These are phyloP conservation scores for Polysphondylium violaceum DNA, from an alignment of 78 protist genomes.

Conservation along the genomic window DNA sequence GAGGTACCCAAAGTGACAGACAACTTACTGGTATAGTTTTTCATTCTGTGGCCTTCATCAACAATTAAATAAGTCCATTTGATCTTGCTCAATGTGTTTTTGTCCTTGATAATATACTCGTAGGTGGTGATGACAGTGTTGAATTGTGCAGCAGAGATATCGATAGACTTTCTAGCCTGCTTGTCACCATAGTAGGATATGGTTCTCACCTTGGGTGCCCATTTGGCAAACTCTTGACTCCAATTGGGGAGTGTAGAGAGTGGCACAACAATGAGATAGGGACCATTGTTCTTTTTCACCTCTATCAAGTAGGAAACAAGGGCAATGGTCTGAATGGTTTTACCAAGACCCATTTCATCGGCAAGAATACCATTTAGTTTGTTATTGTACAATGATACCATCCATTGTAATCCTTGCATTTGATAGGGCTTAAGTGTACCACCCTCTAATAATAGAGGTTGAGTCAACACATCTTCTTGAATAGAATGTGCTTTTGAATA, in stretches of 20 bases:
- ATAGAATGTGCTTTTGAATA: constrained; percentile 81
- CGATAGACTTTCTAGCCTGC: constrained; percentile 37
- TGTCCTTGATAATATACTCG: constrained; percentile 80
- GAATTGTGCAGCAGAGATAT: constrained; percentile 55
- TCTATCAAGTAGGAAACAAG: constrained; percentile 87
- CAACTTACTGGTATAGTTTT: constrained; percentile 62
- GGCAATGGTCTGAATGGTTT: constrained; percentile 96
- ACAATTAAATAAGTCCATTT: constrained; percentile 88
- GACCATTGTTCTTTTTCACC: constrained; percentile 86
- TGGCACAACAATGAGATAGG: constrained; percentile 98
- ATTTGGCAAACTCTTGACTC: constrained; percentile 92
- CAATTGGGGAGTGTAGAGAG: constrained; percentile 95
- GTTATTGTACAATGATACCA: constrained; percentile 85
- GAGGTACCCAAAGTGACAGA: constrained; percentile 23
- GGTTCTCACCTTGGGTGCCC: constrained; percentile 89
- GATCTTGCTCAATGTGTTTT: constrained; percentile 31
- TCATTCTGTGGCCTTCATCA: constrained; percentile 94
- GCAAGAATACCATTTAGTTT: constrained; percentile 96
- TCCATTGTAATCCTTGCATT: constrained; percentile 96
- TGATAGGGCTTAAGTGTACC: constrained; percentile 96
- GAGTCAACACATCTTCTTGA: constrained; percentile 69
- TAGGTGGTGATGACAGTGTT: constrained; percentile 90
- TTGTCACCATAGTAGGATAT: constrained; percentile 88
- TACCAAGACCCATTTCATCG: constrained; percentile 96
- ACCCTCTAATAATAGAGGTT: constrained; percentile 65